phyloP scores from a whole-genome alignment of 331 rosid genomes.

The Telfairia occidentalis region DNA sequence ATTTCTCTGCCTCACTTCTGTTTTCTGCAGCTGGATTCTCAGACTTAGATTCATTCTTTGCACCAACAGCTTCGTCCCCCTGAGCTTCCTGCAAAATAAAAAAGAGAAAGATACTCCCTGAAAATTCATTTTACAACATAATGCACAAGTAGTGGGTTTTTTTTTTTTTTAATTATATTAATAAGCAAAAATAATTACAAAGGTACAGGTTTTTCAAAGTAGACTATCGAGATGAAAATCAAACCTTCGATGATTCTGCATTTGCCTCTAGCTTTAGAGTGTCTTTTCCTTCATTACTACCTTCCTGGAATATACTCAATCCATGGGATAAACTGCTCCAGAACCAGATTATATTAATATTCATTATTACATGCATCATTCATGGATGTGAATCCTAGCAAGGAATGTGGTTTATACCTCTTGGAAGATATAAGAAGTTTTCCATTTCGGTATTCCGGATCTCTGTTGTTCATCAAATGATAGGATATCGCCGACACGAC shows the following conservation, averaged over 20 bases:
- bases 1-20: constrained; percentile 54
- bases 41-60: constrained; percentile 37
- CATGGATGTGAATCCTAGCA: neutral
- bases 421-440: constrained; percentile 76
- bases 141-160: neutral
- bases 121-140: neutral
- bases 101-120: neutral
- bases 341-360: constrained; percentile 19
- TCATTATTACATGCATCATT: neutral
- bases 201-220: too few relatives aligned
- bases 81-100: constrained; percentile 34
- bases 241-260: constrained; percentile 56
- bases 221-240: constrained; percentile 2
- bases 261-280: constrained; percentile 49
- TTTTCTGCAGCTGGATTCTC: constrained; percentile 44
- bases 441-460: constrained; percentile 82
- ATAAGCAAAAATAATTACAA: neutral
- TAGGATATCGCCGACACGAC: constrained; percentile 67
- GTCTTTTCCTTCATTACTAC: constrained; percentile 43
- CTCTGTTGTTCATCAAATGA: constrained; percentile 54
- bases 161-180: neutral
- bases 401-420: constrained; percentile 36
- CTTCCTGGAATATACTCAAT: constrained; percentile 73
- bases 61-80: constrained; percentile 38
- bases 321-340: constrained; percentile 80